Base-by-base conservation (phyloP, 805 yeast genomes). In the Nakazawaea peltata region DNA sequence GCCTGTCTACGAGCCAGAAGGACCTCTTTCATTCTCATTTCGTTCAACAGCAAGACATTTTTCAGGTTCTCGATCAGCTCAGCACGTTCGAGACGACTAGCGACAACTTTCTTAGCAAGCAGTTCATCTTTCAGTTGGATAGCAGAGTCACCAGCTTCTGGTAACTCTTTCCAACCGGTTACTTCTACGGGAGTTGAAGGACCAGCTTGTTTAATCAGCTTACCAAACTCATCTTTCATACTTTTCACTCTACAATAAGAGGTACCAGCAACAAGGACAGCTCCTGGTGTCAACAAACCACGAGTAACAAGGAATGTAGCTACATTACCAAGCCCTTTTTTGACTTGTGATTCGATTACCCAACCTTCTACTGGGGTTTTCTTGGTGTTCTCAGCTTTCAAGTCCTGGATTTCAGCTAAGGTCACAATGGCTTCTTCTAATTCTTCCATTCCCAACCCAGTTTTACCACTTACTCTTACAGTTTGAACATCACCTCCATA, bases 401-500 rank as follows among this genome's bases (percentile, higher is more conserved):
- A 64, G 36, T 92, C 97, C 51, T 77, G 68, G 42, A 90, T 61
- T 43, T 92, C 98, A 33, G 95, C 77, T 33, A 87, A 68, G 0
- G 95, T 74, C 17, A 86, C 72, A 30, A 92, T 77, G 2, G 94
- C 84, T 55, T 90, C 96, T 53, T 88, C 96, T 19, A 92, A 63
- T 33, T 82, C 77, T 43, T 82, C 90, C 81, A 92, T 87, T 41
- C 92, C 92, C 43, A 79, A 58, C 0, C 97, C 96, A 0, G 96
- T 82, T 40, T 80, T 74, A 0, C 95, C 97, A 25, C 95, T 82
- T 1, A 92, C 90, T 33, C 74, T 72, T 2, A 92, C 86, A 0
- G 84, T 80, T 51, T 87, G 97, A 4, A 87, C 79, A 27, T 92
- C 97, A 36, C 98, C 98, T 38, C 98, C 98, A 49, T 81, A 84